These are phyloP conservation scores for Parasarocladium wereldwijsianum DNA, from an alignment of 2,329 filamentous ascomycete species.

Conservation along the genomic window DNA sequence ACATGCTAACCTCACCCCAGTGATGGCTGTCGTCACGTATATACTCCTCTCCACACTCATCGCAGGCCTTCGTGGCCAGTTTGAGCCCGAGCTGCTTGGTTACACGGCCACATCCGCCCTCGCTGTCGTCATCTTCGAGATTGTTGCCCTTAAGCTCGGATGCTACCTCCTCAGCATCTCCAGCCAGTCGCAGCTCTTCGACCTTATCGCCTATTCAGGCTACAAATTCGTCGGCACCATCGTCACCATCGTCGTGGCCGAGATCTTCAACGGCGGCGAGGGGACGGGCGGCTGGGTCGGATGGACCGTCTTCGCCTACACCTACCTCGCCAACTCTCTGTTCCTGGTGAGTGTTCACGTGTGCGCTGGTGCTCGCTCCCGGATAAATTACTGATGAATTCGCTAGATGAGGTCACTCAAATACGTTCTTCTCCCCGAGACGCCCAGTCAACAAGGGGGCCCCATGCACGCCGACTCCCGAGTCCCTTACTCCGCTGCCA, in stretches of 20 bases:
- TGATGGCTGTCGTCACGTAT: conserved; percentile 96
- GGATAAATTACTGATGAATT: not conserved
- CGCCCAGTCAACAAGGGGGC: conserved; percentile 46
- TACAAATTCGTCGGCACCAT: conserved; percentile 99
- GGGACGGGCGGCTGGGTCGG: conserved; percentile 80
- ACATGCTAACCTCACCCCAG: conserved; percentile 19
- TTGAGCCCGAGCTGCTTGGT: conserved; percentile 86
- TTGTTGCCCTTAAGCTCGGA: conserved; percentile 78
- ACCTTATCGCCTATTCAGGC: conserved; percentile 88
- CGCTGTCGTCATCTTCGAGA: conserved; percentile 73
- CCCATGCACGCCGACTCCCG: conserved; percentile 60
- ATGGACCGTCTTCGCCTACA: conserved; percentile 82
- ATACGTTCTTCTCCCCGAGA: conserved; percentile 88
- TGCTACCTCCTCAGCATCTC: conserved; percentile 90
- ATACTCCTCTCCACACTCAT: conserved; percentile 86
- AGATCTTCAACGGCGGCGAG: conserved; percentile 61
- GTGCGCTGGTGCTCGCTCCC: not conserved
- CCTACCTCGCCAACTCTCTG: conserved; percentile 85
- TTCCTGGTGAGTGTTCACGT: conserved; percentile 57
- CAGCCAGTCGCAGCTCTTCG: conserved; percentile 83
- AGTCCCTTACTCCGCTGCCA: too few relatives aligned
- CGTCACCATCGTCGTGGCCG: conserved; percentile 65
- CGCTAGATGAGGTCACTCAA: conserved; percentile 76
- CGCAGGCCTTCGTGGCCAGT: conserved; percentile 77
- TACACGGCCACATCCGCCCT: conserved; percentile 77